phyloP scores from a whole-genome alignment of 306 rosid genomes.

The Oxytropis ochrocephala region DNA sequence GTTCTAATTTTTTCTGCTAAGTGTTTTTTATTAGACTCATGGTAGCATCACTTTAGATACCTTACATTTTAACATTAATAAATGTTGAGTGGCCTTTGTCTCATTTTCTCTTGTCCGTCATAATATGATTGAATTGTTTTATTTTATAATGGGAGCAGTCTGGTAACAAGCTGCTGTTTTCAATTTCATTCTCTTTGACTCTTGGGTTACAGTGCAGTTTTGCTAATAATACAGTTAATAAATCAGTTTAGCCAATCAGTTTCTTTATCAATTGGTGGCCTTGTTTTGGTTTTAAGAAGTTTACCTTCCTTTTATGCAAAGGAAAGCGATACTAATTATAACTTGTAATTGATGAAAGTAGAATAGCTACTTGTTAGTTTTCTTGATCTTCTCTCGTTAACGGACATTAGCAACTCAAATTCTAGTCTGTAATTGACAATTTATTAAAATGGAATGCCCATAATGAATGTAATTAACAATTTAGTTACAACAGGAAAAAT shows the following conservation, averaged over 20 bases:
- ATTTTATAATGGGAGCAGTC: neutral
- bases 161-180: neutral
- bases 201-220: neutral
- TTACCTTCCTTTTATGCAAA: too few species aligned
- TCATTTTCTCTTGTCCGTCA: neutral
- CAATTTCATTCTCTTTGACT: neutral
- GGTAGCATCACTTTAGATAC: conserved; percentile 1
- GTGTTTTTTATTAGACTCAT: neutral
- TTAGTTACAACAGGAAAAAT: conserved; percentile 46
- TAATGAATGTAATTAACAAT: conserved; percentile 23
- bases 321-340: too few species aligned
- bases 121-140: conserved; percentile 5
- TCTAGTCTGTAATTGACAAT: neutral
- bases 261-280: too few species aligned
- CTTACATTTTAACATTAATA: neutral
- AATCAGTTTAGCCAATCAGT: conserved; percentile 3
- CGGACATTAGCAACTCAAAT: too few species aligned
- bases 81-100: conserved; percentile 3
- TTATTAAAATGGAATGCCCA: neutral
- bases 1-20: neutral
- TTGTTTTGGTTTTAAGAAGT: too few species aligned
- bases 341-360: too few species aligned
- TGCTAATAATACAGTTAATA: neutral
- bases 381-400: too few species aligned
- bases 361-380: too few species aligned